Percentiles rank a stretch among this genome's conserved stretches.
Evolutionary conservation across 768 basidiomycete genomes (phyloP).

Genomic region (Cyclocybe aegerita): DNA sequence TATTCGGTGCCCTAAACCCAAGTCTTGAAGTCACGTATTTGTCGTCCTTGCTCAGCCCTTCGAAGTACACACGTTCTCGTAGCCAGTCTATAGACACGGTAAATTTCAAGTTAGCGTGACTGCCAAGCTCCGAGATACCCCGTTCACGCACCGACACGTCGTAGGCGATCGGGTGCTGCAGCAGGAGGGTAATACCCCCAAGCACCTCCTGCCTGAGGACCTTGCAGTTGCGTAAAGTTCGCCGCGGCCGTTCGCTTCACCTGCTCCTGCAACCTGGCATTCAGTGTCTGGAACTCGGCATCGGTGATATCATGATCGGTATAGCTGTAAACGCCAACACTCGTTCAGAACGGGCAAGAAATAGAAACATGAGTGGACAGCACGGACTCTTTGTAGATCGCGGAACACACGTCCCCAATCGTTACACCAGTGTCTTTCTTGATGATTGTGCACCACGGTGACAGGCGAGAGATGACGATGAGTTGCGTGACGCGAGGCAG

Average conservation of each 20-base stretch:
- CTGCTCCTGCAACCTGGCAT: constrained; percentile 67
- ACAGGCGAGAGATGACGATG: constrained; percentile 55
- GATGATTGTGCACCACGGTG: constrained; percentile 80
- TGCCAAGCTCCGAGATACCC: not conserved
- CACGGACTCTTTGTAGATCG: constrained; percentile 77
- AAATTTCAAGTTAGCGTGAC: too few species aligned
- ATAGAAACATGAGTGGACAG: not conserved
- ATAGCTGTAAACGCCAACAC: constrained; percentile 45
- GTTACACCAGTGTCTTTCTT: constrained; percentile 75
- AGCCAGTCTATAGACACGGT: constrained; percentile 61
- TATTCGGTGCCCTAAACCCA: constrained; percentile 77
- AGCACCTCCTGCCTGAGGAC: constrained; percentile 19
- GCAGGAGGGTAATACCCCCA: constrained; percentile 52
- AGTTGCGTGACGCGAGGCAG: constrained; percentile 64
- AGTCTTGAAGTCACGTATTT: constrained; percentile 57
- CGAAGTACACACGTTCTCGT: constrained; percentile 70
- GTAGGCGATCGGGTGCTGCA: constrained; percentile 46
- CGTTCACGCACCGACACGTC: constrained; percentile 58
- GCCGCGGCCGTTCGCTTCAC: constrained; percentile 59
- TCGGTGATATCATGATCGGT: constrained; percentile 68
- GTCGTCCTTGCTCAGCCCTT: constrained; percentile 60
- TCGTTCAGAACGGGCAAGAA: not conserved
- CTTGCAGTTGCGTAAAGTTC: constrained; percentile 23
- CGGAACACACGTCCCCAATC: constrained; percentile 65
- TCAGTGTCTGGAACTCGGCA: constrained; percentile 58